phyloP scores from a whole-genome alignment of 169 alveolate genomes.

The Babesia sp. region DNA sequence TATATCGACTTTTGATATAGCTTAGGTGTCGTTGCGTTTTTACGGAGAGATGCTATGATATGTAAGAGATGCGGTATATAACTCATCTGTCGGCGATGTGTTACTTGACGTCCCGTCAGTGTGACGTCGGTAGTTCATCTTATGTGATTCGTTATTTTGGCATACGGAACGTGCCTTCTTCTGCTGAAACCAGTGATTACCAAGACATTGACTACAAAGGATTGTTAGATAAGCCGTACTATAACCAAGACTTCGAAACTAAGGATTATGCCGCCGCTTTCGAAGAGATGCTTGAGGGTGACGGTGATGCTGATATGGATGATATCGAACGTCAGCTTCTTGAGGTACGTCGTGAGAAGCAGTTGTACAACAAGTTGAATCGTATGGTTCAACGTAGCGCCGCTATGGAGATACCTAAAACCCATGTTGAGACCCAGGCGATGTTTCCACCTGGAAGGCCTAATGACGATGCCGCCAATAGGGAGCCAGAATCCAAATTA shows the following conservation, averaged over 20 bases:
- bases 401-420: conserved; percentile 41
- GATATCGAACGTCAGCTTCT: conserved; percentile 29
- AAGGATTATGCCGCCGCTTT: conserved; percentile 4
- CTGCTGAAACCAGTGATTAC: neutral
- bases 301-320: conserved; percentile 8
- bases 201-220: neutral
- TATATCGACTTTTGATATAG: too few relatives aligned
- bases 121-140: neutral
- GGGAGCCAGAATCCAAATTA: neutral
- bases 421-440: conserved; percentile 38
- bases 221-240: conserved; percentile 2
- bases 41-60: too few relatives aligned
- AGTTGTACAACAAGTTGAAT: conserved; percentile 9
- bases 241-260: conserved; percentile 9
- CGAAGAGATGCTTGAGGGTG: neutral
- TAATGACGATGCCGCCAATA: conserved; percentile 8
- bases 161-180: neutral
- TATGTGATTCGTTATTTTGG: conserved; percentile 9
- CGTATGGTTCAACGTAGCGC: conserved; percentile 39
- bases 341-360: conserved; percentile 26
- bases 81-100: conserved; percentile 15
- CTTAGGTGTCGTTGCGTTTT: too few relatives aligned
- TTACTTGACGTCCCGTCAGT: neutral
- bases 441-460: conserved; percentile 56
- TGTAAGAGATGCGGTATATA: conserved; percentile 1